Base-by-base conservation (phyloP, 805 yeast species). In the Suhomyces xylopsoci region DNA sequence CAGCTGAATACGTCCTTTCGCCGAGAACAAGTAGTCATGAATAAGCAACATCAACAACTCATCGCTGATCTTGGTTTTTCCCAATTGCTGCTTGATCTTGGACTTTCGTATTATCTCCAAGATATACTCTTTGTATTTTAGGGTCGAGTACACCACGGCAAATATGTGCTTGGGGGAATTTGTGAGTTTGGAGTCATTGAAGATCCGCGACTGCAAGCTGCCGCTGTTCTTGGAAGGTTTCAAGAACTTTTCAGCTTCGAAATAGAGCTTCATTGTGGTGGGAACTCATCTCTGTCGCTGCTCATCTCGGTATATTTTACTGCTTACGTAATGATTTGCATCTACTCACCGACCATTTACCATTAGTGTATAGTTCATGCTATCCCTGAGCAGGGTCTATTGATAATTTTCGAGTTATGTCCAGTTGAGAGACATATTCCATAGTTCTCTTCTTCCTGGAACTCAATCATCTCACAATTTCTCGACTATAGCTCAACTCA, bases 1-100 rank as follows among this genome's bases (percentile, higher is more conserved):
- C 77, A 90, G 86, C 65, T 90, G 96, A 54, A 93, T 87, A 55
- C 97, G 73, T 9, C 96, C 94, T 25, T 83, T 78, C 57, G 83
- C 81, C 5, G 93, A 80, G 52, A 94, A 78, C 5, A 92, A 67
- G 50, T 90, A 73, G 70, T 93, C 99, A 63, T 93, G 96, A 1
- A 86, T 86, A 68, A 93, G 69, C 7, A 93, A 72, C 50, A 85
- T 56, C 2, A 88, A 81, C 47, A 88, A 67, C 14, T 77, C 71
- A 50, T 80, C 81, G 10, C 79, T 79, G 20, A 87, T 62, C 53
- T 77, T 79, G 48, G 67, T 54, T 49, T 66, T 68, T 32, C 66
- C 51, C 48, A 70, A 66, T 52, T 77, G 79, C 38, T 71, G 60
- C 57, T 88, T 71, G n/a, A 94, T 69, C 59, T 83, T 83, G 5